phyloP scores from a whole-genome alignment of 169 alveolate species.

The Nephromyces sp. region DNA sequence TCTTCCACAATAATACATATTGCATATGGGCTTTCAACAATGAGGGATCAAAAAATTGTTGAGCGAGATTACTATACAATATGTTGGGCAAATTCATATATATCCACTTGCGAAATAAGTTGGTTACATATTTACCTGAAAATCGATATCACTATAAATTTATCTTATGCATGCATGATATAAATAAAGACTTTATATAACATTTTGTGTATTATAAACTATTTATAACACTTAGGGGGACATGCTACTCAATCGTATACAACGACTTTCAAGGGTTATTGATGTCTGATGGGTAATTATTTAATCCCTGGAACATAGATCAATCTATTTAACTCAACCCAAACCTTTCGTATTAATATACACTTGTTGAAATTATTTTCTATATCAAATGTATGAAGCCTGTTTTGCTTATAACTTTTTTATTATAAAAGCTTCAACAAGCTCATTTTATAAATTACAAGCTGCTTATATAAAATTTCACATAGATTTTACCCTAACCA shows the following conservation, averaged over 20 bases:
- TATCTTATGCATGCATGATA: background rate
- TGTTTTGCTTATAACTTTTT: too few species aligned
- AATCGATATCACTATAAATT: background rate
- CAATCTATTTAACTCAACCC: too few species aligned
- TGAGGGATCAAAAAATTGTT: background rate
- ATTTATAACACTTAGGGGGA: slow-evolving; percentile 61
- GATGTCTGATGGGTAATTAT: too few species aligned
- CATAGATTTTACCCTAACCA: too few species aligned
- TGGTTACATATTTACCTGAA: background rate
- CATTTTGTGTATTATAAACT: background rate
- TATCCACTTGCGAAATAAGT: background rate
- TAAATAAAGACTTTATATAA: background rate
- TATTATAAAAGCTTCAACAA: too few species aligned
- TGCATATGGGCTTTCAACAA: background rate
- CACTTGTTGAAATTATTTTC: too few species aligned
- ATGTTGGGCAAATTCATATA: background rate
- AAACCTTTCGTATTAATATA: too few species aligned
- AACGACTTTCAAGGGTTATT: slow-evolving; percentile 80
- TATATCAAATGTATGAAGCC: too few species aligned
- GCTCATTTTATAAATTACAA: too few species aligned
- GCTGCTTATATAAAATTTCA: too few species aligned
- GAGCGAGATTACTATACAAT: background rate
- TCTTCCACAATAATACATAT: background rate
- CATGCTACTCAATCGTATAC: slow-evolving; percentile 76
- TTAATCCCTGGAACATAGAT: too few species aligned